Conservation (phyloP, 208 protist species). For the Acanthamoeba triangularis region DNA sequence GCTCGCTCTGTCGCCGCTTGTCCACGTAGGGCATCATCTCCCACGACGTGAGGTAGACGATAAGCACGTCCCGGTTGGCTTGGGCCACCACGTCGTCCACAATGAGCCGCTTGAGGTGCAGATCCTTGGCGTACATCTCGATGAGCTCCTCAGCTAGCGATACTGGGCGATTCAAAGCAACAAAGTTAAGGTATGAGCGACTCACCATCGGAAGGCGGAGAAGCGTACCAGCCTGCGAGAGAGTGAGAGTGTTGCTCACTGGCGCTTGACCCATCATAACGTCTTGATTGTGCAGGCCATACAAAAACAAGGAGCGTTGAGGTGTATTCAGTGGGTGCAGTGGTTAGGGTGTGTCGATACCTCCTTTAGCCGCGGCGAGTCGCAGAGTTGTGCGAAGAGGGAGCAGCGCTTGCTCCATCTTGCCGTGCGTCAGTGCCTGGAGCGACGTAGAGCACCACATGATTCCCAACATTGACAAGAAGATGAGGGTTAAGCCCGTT, state of each 20-base stretch:
- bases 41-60: conserved; percentile 37
- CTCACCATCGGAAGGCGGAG: not conserved
- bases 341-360: not conserved
- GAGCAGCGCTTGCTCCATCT: not conserved
- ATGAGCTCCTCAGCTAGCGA: conserved; percentile 7
- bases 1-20: not conserved
- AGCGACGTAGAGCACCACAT: not conserved
- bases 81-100: conserved; percentile 12
- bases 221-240: not conserved
- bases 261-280: not conserved
- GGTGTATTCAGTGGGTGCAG: no score
- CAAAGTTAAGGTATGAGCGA: not conserved
- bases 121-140: conserved; percentile 26
- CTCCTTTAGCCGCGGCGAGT: not conserved
- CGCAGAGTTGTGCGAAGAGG: conserved; percentile 20
- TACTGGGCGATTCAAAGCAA: not conserved
- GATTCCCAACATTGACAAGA: not conserved
- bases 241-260: not conserved
- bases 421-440: not conserved
- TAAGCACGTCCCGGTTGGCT: conserved; percentile 44
- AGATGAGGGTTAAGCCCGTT: not conserved
- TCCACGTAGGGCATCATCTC: conserved; percentile 55
- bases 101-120: conserved; percentile 22
- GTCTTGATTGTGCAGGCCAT: not conserved
- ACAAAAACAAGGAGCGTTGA: no score